Percentiles rank a stretch among this genome's conserved stretches.
Evolutionary conservation across 192 early-diverging fungal genomes (phyloP).

Genomic region (Glomus cerebriforme): DNA sequence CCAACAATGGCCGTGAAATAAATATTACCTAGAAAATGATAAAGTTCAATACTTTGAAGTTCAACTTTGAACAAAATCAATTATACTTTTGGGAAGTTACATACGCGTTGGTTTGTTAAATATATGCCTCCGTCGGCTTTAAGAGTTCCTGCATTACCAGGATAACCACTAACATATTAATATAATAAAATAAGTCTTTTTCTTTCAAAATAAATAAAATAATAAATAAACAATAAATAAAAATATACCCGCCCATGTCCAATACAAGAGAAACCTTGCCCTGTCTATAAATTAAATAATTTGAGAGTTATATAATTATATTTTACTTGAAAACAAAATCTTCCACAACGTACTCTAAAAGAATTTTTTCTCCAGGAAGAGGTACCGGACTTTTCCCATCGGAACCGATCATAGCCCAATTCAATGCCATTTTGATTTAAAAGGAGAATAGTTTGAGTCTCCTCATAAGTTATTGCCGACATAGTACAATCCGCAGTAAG

Average conservation of each 20-base stretch:
- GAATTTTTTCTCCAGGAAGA: slow-evolving; percentile 43
- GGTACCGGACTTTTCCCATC: slow-evolving; percentile 37
- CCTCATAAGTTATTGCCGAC: no score
- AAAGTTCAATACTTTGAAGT: neutral
- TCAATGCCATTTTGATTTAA: slow-evolving; percentile 38
- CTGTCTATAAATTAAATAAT: slow-evolving; percentile 16
- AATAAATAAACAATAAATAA: neutral
- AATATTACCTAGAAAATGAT: slow-evolving; percentile 36
- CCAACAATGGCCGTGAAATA: slow-evolving; percentile 22
- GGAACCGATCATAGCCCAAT: slow-evolving; percentile 43
- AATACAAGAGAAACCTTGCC: slow-evolving; percentile 33
- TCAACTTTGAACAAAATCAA: neutral
- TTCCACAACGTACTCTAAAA: slow-evolving; percentile 18
- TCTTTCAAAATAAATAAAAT: neutral
- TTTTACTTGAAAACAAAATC: neutral
- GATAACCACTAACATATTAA: slow-evolving; percentile 21
- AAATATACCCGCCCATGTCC: slow-evolving; percentile 33
- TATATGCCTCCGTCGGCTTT: slow-evolving; percentile 25
- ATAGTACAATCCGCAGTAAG: no score
- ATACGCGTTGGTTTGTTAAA: slow-evolving; percentile 34
- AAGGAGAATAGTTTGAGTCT: no score
- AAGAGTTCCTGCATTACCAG: slow-evolving; percentile 11
- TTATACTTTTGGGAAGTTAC: neutral
- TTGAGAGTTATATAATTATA: neutral
- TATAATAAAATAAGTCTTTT: neutral